A percentile compares a stretch with the other conserved stretches of the same genome.
Conservation (phyloP, 2,329 filamentous ascomycete species). For the Plectosphaerella cucumerina region DNA sequence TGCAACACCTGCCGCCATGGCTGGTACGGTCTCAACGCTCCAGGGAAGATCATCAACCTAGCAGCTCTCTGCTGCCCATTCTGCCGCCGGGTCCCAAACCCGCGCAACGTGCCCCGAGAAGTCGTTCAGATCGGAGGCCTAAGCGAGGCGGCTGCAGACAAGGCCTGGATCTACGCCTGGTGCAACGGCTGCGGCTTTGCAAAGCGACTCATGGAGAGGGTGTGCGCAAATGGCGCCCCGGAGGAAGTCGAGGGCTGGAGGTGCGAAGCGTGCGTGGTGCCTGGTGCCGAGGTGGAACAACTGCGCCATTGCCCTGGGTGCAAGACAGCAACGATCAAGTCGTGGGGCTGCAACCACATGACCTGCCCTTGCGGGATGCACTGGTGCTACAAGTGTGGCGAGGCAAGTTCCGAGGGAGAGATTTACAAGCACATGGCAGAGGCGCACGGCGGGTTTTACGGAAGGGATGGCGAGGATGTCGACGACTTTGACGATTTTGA, state of each 20-base stretch:
- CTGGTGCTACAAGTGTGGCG: constrained; percentile 37
- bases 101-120: constrained; percentile 27
- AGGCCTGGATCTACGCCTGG: constrained; percentile 43
- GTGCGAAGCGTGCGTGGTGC: constrained; percentile 33
- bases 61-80: constrained; percentile 46
- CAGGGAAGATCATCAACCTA: constrained; percentile 39
- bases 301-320: constrained; percentile 32
- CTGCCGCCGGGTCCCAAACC: constrained; percentile 38
- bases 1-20: constrained; percentile 32
- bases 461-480: too few relatives aligned
- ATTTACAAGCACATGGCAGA: constrained; percentile 34
- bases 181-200: constrained; percentile 39
- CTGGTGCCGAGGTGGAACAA: constrained; percentile 6
- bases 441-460: constrained; percentile 25
- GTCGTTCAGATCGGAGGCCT: constrained; percentile 33
- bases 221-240: constrained; percentile 36
- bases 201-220: constrained; percentile 34
- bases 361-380: constrained; percentile 23
- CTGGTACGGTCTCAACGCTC: constrained; percentile 43
- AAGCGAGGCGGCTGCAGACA: constrained; percentile 30
- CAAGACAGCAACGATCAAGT: constrained; percentile 28
- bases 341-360: constrained; percentile 35
- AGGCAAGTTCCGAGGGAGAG: constrained; percentile 12
- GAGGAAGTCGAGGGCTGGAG: constrained; percentile 30
- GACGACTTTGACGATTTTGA: background rate